Evolutionary conservation across 306 rosid species (phyloP), one percentile per base, ranked within the genome.

Genomic region (Acacia melanoxylon): DNA sequence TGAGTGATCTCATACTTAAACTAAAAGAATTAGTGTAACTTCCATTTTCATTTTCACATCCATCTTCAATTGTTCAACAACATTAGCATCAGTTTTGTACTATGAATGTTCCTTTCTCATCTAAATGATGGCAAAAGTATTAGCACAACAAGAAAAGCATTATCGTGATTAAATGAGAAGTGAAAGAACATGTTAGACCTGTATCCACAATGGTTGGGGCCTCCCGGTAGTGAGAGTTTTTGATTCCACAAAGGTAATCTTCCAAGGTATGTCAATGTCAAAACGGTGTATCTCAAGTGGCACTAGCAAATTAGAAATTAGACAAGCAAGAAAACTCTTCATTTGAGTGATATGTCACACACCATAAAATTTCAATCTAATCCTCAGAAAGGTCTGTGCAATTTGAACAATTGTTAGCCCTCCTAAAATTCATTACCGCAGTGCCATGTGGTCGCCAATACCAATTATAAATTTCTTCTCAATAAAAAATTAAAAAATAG

Each of bases 251-350:
- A 95, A 93, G 75, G 99, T 95, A 82, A 95, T 95, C 87, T 92
- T 90, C 83, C 98, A 97, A 44, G 99, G 98, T 77, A 95, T 95
- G 74, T 95, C 97, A 77, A 95, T 91, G 79, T 95, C 96, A 67
- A 95, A 93, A 79, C 93, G 97, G 88, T 95, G 99, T 72, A 92
- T 90, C 99, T 95, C 89, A 11, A 78, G 78, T 2, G 40, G 80
- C 45, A 82, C 69, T 25, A 8, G 54, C 19, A 68, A 3, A 65
- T 56, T 77, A 82, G 49, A 83, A 72, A 77, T 70, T 69, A 68
- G 45, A 68, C 12, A 40, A 75, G 11, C 66, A 81, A 75, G 13
- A 10, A 74, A 68, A 78, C 22, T 24, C 79, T 19, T 73, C 52
- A 17, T 35, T 4, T 54, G 33, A 62, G 13, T 62, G 11, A 62